Conservation (phyloP, 192 early-diverging fungal genomes). For the Rhizoclosmatium sp. region DNA sequence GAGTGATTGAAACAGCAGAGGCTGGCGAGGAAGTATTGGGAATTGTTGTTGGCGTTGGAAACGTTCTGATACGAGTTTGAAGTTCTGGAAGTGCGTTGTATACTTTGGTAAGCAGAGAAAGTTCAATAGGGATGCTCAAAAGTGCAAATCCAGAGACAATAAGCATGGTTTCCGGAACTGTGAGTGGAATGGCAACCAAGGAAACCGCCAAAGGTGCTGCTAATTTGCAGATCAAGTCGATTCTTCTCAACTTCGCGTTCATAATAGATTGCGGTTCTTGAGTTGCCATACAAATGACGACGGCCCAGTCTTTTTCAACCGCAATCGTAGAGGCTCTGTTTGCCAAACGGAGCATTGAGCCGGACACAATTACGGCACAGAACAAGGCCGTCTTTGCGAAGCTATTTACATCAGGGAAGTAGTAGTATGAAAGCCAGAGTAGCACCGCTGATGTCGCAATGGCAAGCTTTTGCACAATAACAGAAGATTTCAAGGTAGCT, state of each 20-base stretch:
- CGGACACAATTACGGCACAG: slow-evolving; percentile 21
- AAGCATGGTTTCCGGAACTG: slow-evolving; percentile 41
- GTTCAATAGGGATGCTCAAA: slow-evolving; percentile 41
- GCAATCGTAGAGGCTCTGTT: slow-evolving; percentile 47
- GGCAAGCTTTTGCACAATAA: slow-evolving; percentile 46
- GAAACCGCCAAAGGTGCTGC: slow-evolving; percentile 52
- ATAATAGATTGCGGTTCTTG: not conserved
- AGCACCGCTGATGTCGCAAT: slow-evolving; percentile 47
- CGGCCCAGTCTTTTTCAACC: slow-evolving; percentile 56
- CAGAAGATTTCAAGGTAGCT: slow-evolving; percentile 5
- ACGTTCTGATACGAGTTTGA: not conserved
- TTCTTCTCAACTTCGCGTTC: slow-evolving; percentile 47
- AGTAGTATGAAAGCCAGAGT: slow-evolving; percentile 31
- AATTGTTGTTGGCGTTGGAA: not conserved
- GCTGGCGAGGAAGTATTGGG: not conserved
- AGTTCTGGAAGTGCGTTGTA: slow-evolving; percentile 10
- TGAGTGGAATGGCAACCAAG: slow-evolving; percentile 21
- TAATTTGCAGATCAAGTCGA: slow-evolving; percentile 55
- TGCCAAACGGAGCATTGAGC: slow-evolving; percentile 42
- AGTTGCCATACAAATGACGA: slow-evolving; percentile 36
- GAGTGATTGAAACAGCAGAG: not conserved
- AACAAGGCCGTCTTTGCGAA: slow-evolving; percentile 30
- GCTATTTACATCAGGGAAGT: not conserved
- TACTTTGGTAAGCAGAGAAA: slow-evolving; percentile 28
- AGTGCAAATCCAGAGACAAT: slow-evolving; percentile 35